A percentile compares a stretch with the other conserved stretches of the same genome.
Conservation (phyloP, 148 eudicot genomes). For the Linanthus parryae region DNA sequence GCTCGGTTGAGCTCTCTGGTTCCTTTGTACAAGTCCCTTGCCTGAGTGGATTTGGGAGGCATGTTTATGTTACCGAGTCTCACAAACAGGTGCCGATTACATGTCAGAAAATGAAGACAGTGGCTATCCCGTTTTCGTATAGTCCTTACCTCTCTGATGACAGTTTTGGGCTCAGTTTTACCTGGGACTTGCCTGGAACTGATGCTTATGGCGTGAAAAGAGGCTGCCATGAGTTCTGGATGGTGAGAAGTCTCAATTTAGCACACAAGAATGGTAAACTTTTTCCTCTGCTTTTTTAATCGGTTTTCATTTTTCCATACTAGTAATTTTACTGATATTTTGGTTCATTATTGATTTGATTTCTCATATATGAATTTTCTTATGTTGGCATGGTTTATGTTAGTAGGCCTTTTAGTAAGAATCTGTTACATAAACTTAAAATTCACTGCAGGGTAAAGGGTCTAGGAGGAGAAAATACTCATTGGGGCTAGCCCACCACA, state of each 20-base stretch:
- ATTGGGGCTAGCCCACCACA: too few species aligned
- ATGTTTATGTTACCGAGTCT: slow-evolving; percentile 28
- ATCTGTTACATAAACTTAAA: too few species aligned
- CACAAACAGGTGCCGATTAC: slow-evolving; percentile 12
- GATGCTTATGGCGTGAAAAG: slow-evolving; percentile 1
- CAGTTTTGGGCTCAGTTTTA: slow-evolving; percentile 35
- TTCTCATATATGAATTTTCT: too few species aligned
- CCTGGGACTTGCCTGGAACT: slow-evolving; percentile 18
- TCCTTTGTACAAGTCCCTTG: slow-evolving; percentile 27
- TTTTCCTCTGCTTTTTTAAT: too few species aligned
- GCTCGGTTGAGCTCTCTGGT: slow-evolving; percentile 14
- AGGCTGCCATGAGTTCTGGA: not conserved
- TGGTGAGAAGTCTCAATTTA: slow-evolving; percentile 4
- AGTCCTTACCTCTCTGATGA: slow-evolving; percentile 28
- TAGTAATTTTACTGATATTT: too few species aligned
- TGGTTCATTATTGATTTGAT: too few species aligned
- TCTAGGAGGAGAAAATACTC: too few species aligned
- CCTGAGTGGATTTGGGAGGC: slow-evolving; percentile 17
- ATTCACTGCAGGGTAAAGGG: too few species aligned
- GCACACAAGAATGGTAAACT: too few species aligned
- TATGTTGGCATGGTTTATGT: too few species aligned
- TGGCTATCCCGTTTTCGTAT: slow-evolving; percentile 32
- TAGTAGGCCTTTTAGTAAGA: too few species aligned
- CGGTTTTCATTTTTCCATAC: too few species aligned
- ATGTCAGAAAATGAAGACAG: slow-evolving; percentile 22